phyloP scores from a whole-genome alignment of 2,329 filamentous ascomycete species.

The Parastagonospora nodorum region DNA sequence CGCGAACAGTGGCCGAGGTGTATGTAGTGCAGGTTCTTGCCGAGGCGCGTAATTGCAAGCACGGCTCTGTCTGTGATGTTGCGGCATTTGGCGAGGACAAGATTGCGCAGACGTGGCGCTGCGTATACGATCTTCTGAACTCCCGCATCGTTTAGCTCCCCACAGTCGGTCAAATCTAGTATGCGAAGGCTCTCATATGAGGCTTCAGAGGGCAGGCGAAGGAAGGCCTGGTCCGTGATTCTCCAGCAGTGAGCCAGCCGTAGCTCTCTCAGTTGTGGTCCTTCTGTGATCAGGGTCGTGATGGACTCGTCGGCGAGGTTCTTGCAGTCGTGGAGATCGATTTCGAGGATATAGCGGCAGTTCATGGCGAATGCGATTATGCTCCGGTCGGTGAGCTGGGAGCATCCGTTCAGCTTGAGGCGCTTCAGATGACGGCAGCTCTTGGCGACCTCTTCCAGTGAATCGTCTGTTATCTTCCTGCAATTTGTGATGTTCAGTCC shows the following conservation, averaged over 20 bases:
- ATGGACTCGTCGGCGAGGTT: constrained; percentile 83
- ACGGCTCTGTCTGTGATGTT: constrained; percentile 91
- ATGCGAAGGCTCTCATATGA: constrained; percentile 89
- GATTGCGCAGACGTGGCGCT: constrained; percentile 85
- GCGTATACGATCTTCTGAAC: constrained; percentile 86
- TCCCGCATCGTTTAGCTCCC: constrained; percentile 80
- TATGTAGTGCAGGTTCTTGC: constrained; percentile 96
- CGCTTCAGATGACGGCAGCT: constrained; percentile 86
- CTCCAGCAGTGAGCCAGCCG: constrained; percentile 83
- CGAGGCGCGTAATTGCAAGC: constrained; percentile 81
- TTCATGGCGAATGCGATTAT: constrained; percentile 85
- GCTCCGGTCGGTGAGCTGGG: constrained; percentile 80
- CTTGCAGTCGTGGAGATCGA: constrained; percentile 87
- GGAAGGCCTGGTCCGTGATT: constrained; percentile 86
- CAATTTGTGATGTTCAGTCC: constrained; percentile 92
- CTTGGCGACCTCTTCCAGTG: constrained; percentile 77
- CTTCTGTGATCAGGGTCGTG: constrained; percentile 76
- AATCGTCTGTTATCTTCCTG: constrained; percentile 81
- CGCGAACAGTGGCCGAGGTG: constrained; percentile 92
- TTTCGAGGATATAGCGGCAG: constrained; percentile 92
- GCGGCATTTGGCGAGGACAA: constrained; percentile 92
- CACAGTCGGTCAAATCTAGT: constrained; percentile 88
- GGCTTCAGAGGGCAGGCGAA: constrained; percentile 70
- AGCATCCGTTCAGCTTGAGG: constrained; percentile 93
- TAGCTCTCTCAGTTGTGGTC: constrained; percentile 85